Percentiles rank a stretch among this genome's conserved stretches.
phyloP scores from a whole-genome alignment of 441 rosid species.

The Brassica balearica region DNA sequence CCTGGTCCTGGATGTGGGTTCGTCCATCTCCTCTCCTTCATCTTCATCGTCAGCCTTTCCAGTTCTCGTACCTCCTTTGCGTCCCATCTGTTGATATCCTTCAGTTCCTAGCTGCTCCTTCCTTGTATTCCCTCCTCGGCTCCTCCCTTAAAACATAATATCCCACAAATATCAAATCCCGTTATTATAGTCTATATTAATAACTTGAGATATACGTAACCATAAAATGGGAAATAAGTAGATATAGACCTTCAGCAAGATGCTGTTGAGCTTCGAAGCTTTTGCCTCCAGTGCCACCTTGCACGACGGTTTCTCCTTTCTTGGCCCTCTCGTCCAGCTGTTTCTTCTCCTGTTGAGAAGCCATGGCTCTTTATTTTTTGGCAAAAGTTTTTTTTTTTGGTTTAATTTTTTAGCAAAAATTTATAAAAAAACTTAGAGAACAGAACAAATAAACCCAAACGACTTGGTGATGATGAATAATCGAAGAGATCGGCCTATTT shows the following conservation, averaged over 20 bases:
- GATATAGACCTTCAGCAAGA: not conserved
- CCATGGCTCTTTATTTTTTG: not conserved
- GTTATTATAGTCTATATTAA: not conserved
- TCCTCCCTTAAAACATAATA: slow-evolving; percentile 17
- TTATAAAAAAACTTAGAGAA: not conserved
- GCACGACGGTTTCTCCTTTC: slow-evolving; percentile 7
- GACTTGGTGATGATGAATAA: not conserved
- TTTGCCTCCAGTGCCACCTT: not conserved
- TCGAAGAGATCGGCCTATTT: not conserved
- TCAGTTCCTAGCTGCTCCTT: slow-evolving; percentile 71
- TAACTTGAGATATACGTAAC: not conserved
- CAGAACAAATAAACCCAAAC: not conserved
- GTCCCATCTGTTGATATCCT: slow-evolving; percentile 78
- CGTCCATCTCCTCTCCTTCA: slow-evolving; percentile 51
- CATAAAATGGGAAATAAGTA: not conserved
- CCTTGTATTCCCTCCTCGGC: slow-evolving; percentile 65
- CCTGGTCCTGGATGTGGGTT: slow-evolving; percentile 53
- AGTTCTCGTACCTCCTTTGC: slow-evolving; percentile 70
- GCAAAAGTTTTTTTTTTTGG: no score
- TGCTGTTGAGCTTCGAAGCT: slow-evolving; percentile 12
- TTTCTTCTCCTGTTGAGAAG: slow-evolving; percentile 5
- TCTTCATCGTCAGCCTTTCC: slow-evolving; percentile 49
- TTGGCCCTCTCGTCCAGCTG: slow-evolving; percentile 1
- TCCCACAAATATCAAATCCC: not conserved
- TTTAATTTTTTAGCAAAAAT: no score